Evolutionary conservation across 2,329 filamentous ascomycete genomes (phyloP), one percentile per base, ranked within the genome.

Genomic region (Colletotrichum navitas): DNA sequence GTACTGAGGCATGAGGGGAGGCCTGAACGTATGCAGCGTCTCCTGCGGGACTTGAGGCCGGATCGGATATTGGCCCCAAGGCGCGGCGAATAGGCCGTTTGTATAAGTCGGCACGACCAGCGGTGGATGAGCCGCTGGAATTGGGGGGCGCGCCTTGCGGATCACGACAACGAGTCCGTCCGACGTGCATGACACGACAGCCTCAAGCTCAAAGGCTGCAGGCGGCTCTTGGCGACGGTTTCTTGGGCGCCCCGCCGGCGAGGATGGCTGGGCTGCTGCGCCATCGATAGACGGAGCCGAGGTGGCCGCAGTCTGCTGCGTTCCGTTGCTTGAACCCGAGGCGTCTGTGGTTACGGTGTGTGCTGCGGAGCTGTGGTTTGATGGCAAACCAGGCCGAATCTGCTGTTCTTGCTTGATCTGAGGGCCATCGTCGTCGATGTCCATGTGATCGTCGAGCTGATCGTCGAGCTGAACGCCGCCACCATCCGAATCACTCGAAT

Each of bases 171-270:
- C 93, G 0, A 97, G 84, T 0, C 94, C 94, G 79, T 97, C 94
- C 0, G 94, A 97, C 2, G 94, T 94, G 81, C 94, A 97, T 0
- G 94, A 97, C 6, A 97, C 91, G n/a, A 97, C 93, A 2, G 94
- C 94, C 81, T 97, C 94, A 5, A 97, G 84, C 81, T 97, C 93
- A 63, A 94, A 85, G 1, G 86, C 85, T 2, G 81, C 81, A 8
- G 83, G 78, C 0, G 76, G 75, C 36, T 79, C 78, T 18, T 78
- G 76, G 45, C 74, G 75, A 18, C 77, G 61, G 39, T 55, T 63
- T 45, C 71, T 76, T 75, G 72, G 47, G 76, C 77, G 47, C 32
- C 39, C 70, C 16, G 70, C 55, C 43, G 70, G 61, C 26, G 66
- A 29, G 4, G 55, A 60, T 24, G 52, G 29, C 39, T 55, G 64